phyloP scores from a whole-genome alignment of 306 rosid genomes.

The Heteromeles arbutifolia region DNA sequence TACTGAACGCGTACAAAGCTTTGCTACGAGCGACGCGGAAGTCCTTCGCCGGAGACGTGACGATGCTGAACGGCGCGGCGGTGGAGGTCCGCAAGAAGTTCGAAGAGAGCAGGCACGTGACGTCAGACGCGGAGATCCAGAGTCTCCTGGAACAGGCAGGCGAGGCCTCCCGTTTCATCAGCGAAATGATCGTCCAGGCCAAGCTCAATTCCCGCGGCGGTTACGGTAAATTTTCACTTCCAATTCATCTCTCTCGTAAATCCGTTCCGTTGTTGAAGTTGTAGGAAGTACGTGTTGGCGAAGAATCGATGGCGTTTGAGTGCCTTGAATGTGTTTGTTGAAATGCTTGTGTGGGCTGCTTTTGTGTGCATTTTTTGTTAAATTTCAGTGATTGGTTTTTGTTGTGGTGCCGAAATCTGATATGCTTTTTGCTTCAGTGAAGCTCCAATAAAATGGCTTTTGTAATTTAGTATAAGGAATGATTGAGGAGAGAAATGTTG shows the following conservation, averaged over 20 bases:
- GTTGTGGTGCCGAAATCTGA: not conserved
- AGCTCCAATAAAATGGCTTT: not conserved
- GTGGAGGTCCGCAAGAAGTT: conserved; percentile 68
- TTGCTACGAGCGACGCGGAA: conserved; percentile 69
- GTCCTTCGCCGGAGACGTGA: conserved; percentile 63
- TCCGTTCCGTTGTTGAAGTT: not conserved
- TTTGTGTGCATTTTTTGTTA: not conserved
- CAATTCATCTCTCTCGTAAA: not conserved
- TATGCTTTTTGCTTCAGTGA: not conserved
- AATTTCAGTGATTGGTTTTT: not conserved
- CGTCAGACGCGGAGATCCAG: conserved; percentile 64
- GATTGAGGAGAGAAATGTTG: not conserved
- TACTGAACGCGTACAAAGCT: conserved; percentile 64
- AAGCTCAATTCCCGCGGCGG: conserved; percentile 60
- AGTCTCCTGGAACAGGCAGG: conserved; percentile 62
- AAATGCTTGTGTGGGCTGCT: not conserved
- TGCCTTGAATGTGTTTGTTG: conserved; percentile 34
- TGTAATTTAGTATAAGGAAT: not conserved
- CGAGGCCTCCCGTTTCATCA: conserved; percentile 75
- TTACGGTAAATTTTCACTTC: conserved; percentile 32
- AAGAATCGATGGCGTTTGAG: not conserved
- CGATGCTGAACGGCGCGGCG: conserved; percentile 64
- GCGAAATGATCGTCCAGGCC: conserved; percentile 85
- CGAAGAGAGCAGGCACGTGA: conserved; percentile 55
- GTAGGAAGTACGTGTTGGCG: not conserved